Conservation (phyloP, 2,329 filamentous ascomycete species). For the Plectosphaerella sp. region DNA sequence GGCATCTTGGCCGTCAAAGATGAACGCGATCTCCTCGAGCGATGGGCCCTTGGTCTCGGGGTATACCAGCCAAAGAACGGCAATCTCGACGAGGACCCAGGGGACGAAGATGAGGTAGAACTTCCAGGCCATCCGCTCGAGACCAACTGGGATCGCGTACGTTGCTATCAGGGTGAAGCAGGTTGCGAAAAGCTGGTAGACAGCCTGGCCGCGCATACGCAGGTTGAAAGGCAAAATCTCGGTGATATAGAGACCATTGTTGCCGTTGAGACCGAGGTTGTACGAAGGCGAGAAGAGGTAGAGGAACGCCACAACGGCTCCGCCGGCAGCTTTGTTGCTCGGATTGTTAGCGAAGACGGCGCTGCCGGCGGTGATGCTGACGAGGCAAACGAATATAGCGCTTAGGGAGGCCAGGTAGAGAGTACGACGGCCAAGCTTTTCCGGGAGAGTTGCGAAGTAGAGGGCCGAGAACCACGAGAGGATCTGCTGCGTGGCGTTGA, state of each 20-base stretch:
- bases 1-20: constrained; percentile 7
- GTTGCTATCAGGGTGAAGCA: constrained; percentile 19
- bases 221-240: constrained; percentile 27
- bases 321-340: constrained; percentile 12
- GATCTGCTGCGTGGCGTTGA: constrained; percentile 22
- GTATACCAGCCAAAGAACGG: constrained; percentile 23
- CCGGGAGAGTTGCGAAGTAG: constrained; percentile 9
- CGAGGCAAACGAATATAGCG: constrained; percentile 10
- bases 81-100: constrained; percentile 19
- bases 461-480: constrained; percentile 10
- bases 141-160: constrained; percentile 27
- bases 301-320: constrained; percentile 24
- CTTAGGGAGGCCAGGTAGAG: constrained; percentile 15
- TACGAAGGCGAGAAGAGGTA: constrained; percentile 21
- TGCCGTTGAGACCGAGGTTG: constrained; percentile 10
- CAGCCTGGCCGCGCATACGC: constrained; percentile 11
- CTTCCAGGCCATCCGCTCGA: constrained; percentile 23
- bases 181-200: background rate
- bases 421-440: constrained; percentile 12
- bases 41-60: constrained; percentile 12
- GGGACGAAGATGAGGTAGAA: constrained; percentile 26
- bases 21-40: constrained; percentile 11
- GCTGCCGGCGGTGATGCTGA: constrained; percentile 9
- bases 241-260: constrained; percentile 19
- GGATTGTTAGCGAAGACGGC: constrained; percentile 11